phyloP scores from a whole-genome alignment of 768 basidiomycete genomes.

The Mycena olivaceomarginata region DNA sequence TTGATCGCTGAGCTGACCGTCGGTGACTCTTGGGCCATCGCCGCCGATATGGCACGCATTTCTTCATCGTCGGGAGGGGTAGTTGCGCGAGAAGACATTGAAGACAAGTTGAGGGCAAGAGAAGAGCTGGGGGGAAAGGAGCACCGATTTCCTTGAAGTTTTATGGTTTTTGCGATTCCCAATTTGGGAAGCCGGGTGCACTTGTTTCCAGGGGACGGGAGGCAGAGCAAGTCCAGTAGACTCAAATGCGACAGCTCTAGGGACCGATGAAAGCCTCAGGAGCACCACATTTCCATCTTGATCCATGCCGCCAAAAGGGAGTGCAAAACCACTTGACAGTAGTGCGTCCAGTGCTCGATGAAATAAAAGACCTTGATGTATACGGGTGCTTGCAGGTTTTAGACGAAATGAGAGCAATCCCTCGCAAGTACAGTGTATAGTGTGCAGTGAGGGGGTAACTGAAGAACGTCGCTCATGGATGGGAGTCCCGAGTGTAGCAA shows the following conservation, averaged over 20 bases:
- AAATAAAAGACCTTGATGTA: background rate
- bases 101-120: no score
- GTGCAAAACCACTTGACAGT: background rate
- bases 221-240: background rate
- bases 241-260: background rate
- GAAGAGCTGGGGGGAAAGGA: no score
- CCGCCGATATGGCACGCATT: no score
- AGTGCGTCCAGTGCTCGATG: background rate
- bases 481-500: background rate
- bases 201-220: no score
- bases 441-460: background rate
- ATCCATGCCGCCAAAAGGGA: constrained; percentile 14
- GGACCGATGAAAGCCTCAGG: background rate
- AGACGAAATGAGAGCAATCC: background rate
- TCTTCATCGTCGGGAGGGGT: no score
- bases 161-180: no score
- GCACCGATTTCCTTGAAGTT: no score
- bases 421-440: background rate
- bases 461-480: background rate
- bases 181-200: no score
- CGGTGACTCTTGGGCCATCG: no score
- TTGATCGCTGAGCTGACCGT: no score
- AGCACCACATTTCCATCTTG: background rate
- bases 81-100: no score
- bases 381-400: background rate